phyloP scores from a whole-genome alignment of 176 grass and related monocot genomes.

The Puya raimondii region DNA sequence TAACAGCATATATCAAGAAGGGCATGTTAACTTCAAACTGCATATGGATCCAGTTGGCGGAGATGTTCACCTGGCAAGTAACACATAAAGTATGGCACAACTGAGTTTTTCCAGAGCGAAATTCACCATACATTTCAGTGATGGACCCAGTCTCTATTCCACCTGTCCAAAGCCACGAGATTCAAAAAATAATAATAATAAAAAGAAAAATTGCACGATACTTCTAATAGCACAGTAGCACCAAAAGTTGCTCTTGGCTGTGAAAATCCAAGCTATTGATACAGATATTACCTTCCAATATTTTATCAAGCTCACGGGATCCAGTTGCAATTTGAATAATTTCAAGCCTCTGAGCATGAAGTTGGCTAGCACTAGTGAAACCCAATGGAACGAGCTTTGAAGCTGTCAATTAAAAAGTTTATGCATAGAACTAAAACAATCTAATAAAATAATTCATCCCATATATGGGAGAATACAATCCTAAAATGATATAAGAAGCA shows the following conservation, averaged over 20 bases:
- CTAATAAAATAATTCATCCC: too few relatives aligned
- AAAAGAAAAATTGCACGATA: background rate
- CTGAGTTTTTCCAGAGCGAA: constrained; percentile 83
- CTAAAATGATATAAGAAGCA: background rate
- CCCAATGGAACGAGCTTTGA: constrained; percentile 82
- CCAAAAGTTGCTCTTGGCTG: background rate
- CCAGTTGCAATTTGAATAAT: constrained; percentile 90
- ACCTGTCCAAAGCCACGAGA: constrained; percentile 29
- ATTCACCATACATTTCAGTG: constrained; percentile 94
- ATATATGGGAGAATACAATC: too few relatives aligned
- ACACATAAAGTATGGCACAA: constrained; percentile 91
- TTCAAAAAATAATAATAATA: background rate
- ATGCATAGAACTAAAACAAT: too few relatives aligned
- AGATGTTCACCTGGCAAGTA: constrained; percentile 70
- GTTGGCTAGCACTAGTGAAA: constrained; percentile 86
- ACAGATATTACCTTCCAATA: constrained; percentile 59
- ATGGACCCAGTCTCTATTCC: constrained; percentile 97
- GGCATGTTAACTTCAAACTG: background rate
- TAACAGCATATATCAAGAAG: background rate
- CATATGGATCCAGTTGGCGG: background rate
- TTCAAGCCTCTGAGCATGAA: constrained; percentile 86
- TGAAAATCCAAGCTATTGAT: background rate
- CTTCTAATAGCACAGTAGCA: background rate
- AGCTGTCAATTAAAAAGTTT: constrained; percentile 26
- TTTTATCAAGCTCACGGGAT: constrained; percentile 90